These are phyloP conservation scores for Phytophthora cryptogea DNA, from an alignment of 352 stramenopile species.

Conservation along the genomic window DNA sequence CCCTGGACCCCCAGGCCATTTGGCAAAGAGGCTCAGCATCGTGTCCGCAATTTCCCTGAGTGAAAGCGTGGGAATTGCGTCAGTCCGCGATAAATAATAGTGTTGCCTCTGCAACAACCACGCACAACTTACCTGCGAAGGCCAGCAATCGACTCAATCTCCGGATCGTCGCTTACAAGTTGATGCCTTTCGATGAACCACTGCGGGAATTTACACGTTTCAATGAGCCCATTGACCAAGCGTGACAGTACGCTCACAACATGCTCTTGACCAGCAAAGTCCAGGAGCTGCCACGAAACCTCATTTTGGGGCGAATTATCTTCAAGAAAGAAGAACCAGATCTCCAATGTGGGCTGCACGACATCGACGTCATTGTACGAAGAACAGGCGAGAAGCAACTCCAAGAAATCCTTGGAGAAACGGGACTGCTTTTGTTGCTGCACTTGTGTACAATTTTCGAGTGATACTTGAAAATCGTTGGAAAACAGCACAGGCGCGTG, in stretches of 20 bases:
- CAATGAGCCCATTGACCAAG: conserved; percentile 72
- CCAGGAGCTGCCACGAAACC: conserved; percentile 48
- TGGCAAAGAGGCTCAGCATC: conserved; percentile 78
- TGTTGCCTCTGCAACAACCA: not conserved
- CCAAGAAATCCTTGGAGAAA: conserved; percentile 49
- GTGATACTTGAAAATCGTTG: conserved; percentile 1
- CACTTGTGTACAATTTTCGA: not conserved
- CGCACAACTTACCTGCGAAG: conserved; percentile 54
- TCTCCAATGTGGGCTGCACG: conserved; percentile 76
- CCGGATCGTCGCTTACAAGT: conserved; percentile 58
- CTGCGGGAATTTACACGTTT: conserved; percentile 62
- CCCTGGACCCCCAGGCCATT: conserved; percentile 62
- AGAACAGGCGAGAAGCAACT: conserved; percentile 68
- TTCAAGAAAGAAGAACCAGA: conserved; percentile 90
- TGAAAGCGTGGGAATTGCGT: not conserved
- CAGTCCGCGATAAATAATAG: not conserved
- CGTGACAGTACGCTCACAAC: conserved; percentile 54
- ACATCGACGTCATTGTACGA: conserved; percentile 57
- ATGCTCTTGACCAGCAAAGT: conserved; percentile 31
- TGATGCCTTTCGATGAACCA: conserved; percentile 61
- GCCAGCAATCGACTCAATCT: conserved; percentile 53
- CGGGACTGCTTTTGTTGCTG: conserved; percentile 5
- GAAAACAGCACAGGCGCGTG: conserved; percentile 44
- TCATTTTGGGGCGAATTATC: conserved; percentile 46
- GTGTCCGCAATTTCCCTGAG: conserved; percentile 81